A percentile compares a stretch with the other conserved stretches of the same genome.
These are phyloP conservation scores for Hygrocybe punicea DNA, from an alignment of 768 basidiomycete genomes.

Conservation along the genomic window DNA sequence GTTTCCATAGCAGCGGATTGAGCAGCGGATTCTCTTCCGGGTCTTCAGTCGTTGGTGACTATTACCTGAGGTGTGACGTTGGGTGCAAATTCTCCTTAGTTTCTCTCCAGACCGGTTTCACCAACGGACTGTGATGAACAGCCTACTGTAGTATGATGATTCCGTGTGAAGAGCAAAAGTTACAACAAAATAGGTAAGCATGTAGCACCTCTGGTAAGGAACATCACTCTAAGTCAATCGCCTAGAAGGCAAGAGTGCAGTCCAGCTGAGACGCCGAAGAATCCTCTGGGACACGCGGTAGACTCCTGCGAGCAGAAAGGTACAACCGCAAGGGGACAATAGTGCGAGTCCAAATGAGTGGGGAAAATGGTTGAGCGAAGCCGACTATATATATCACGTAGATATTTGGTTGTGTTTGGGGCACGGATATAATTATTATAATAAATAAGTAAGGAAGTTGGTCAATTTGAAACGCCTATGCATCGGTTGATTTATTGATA, in stretches of 20 bases:
- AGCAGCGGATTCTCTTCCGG: too few species aligned
- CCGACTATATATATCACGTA: background rate
- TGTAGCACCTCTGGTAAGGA: conserved; percentile 1
- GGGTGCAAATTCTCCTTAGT: too few species aligned
- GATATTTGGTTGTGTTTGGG: background rate
- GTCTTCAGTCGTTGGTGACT: too few species aligned
- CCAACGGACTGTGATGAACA: too few species aligned
- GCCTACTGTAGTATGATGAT: too few species aligned
- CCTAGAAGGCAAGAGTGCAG: background rate
- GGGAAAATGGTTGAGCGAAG: background rate
- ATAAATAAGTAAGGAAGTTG: too few species aligned
- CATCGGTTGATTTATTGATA: too few species aligned
- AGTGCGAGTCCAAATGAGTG: background rate
- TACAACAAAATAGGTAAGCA: background rate
- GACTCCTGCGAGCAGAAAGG: background rate
- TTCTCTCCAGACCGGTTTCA: too few species aligned
- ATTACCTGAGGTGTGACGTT: too few species aligned
- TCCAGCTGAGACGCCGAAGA: background rate
- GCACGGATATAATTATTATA: background rate
- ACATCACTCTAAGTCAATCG: background rate
- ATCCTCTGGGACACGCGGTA: conserved; percentile 1
- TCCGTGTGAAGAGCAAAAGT: background rate
- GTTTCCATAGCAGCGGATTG: too few species aligned
- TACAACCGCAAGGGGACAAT: background rate
- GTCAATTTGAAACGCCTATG: too few species aligned